Evolutionary conservation across 1,284 basidiomycete genomes (phyloP).

Genomic region (Rhodotorula sp.): DNA sequence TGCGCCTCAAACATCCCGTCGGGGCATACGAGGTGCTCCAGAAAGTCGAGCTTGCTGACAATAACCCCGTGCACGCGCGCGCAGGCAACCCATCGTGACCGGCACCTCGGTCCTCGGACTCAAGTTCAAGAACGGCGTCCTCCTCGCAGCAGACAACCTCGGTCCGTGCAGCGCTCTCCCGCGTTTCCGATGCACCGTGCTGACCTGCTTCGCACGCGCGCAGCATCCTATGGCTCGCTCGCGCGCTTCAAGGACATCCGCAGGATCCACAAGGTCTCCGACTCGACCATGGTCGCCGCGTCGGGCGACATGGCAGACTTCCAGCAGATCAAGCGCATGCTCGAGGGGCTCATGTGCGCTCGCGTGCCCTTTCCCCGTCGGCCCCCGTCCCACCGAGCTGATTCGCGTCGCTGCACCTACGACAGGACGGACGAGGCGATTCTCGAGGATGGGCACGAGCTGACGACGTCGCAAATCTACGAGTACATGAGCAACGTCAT

Average conservation of each 20-base stretch:
- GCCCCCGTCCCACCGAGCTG: neutral
- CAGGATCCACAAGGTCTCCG: conserved; percentile 80
- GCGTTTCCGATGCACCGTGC: too few species aligned
- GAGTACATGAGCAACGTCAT: conserved; percentile 88
- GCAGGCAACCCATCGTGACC: conserved; percentile 90
- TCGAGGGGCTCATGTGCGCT: conserved; percentile 66
- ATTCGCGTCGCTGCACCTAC: neutral
- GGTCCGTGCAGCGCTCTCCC: conserved; percentile 57
- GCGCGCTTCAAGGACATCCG: conserved; percentile 95
- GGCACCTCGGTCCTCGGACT: conserved; percentile 93
- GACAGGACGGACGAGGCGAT: conserved; percentile 72
- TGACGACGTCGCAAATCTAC: conserved; percentile 89
- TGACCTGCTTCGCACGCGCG: neutral
- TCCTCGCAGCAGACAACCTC: conserved; percentile 98
- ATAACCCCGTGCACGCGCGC: neutral
- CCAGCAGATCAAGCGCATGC: conserved; percentile 81
- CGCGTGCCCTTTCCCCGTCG: neutral
- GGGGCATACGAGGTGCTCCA: too few species aligned
- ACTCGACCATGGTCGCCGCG: conserved; percentile 83
- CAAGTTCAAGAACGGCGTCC: conserved; percentile 93
- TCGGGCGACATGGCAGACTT: conserved; percentile 98
- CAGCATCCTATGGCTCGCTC: conserved; percentile 95
- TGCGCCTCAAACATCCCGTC: too few species aligned
- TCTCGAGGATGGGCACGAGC: conserved; percentile 75
- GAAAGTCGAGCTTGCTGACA: too few species aligned